A percentile compares a stretch with the other conserved stretches of the same genome.
phyloP scores from a whole-genome alignment of 2,329 filamentous ascomycete species.

The Penicillium sp. region DNA sequence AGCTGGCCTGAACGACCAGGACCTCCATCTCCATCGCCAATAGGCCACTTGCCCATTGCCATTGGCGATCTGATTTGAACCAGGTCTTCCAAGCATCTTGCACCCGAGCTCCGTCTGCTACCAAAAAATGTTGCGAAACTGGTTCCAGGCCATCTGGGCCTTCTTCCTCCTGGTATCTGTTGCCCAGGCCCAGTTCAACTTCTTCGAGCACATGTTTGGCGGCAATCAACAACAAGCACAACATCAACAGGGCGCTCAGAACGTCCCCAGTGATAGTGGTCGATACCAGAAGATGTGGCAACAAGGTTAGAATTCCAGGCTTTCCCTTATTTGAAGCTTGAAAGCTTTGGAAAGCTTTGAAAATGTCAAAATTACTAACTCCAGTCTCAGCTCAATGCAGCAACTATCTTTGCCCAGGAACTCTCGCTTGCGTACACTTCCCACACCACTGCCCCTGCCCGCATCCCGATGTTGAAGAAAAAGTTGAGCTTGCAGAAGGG shows the following conservation, averaged over 20 bases:
- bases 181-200: conserved; percentile 82
- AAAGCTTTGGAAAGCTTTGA: neutral
- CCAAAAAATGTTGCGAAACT: conserved; percentile 32
- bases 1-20: conserved; percentile 28
- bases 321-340: neutral
- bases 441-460: conserved; percentile 96
- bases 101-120: no score
- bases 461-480: conserved; percentile 76
- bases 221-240: conserved; percentile 61
- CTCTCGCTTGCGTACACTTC: conserved; percentile 92
- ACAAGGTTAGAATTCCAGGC: conserved; percentile 55
- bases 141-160: conserved; percentile 36
- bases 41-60: no score
- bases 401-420: conserved; percentile 93
- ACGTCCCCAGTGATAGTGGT: conserved; percentile 80
- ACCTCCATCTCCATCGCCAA: no score
- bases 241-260: conserved; percentile 65
- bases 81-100: no score
- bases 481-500: conserved; percentile 64
- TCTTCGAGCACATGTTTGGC: conserved; percentile 98
- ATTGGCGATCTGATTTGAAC: neutral
- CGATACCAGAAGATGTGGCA: conserved; percentile 78
- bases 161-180: conserved; percentile 64
- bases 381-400: conserved; percentile 72
- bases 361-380: neutral